Conservation (phyloP, 139 green algal species). For the Chlorella sp. region DNA sequence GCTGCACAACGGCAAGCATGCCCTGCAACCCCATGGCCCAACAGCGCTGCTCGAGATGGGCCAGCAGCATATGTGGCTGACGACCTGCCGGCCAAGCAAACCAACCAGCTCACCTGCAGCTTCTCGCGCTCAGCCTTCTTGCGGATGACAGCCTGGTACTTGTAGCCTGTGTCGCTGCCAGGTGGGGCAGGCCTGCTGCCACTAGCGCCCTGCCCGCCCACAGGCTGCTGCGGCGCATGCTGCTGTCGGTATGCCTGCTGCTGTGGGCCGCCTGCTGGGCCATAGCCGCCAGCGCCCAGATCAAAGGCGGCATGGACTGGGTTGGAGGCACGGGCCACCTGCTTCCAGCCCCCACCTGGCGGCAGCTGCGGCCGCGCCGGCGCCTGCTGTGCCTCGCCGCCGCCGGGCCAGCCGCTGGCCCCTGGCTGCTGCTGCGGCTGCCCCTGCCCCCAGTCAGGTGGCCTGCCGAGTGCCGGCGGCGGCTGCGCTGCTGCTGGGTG, state of each 20-base stretch:
- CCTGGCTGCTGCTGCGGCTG: not conserved
- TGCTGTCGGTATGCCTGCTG: not conserved
- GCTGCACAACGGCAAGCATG: too few species aligned
- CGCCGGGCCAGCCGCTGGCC: not conserved
- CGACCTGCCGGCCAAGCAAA: too few species aligned
- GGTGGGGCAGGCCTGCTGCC: not conserved
- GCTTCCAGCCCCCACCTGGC: not conserved
- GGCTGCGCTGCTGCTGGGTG: not conserved
- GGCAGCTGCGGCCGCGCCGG: not conserved
- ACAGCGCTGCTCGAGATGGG: too few species aligned
- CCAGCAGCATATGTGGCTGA: too few species aligned
- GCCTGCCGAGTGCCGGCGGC: too few species aligned
- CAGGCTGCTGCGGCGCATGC: constrained; percentile 1
- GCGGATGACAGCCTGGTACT: constrained; percentile 61
- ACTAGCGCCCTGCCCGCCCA: too few species aligned
- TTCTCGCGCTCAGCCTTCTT: constrained; percentile 49
- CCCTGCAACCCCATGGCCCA: too few species aligned
- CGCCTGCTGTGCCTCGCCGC: not conserved
- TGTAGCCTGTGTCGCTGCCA: constrained; percentile 39
- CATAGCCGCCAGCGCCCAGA: not conserved
- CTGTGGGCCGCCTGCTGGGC: not conserved
- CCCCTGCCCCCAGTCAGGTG: too few species aligned
- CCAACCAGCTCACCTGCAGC: constrained; percentile 37
- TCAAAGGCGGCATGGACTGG: constrained; percentile 8
- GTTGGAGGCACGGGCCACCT: not conserved